Evolutionary conservation across 106 monocot genomes (phyloP), one percentile per base, ranked within the genome.

Genomic region (Amphibolis antarctica): DNA sequence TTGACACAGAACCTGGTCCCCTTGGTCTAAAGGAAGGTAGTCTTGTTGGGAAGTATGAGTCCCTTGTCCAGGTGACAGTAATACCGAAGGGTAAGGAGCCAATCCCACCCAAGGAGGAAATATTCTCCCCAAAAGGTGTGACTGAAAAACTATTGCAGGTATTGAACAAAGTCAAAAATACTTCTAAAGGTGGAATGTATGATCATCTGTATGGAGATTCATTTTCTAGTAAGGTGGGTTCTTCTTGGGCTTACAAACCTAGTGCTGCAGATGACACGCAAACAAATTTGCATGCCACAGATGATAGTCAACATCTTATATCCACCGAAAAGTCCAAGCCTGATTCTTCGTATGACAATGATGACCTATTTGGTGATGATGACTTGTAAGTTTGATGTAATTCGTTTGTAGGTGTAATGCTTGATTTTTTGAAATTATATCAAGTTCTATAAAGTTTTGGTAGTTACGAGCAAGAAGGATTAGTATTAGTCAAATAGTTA

Each of bases 31-130:
- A 90, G 65, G 96, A 98, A 71, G 96, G 96, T 18, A 98, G 90
- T 79, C 82, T 98, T 65, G 90, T 98, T 61, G 96, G 90, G 0
- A 98, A 98, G 56, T 98, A 98, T 46, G 96, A 98, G 69, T 98
- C 90, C 58, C 82, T 98, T 48, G 85, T 98, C 5, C 96, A 98
- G 44, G 69, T 82, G 30, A 90, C 82, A 23, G 77, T 98, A 7
- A 87, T 98, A 59, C 96, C 90, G 18, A 98, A 90, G 70, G 96
- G 96, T 31, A 86, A 98, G 78, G 90, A 98, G 50, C 81, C 80
- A 22, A 56, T 52, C 26, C 47, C 66, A 23, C 66, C 62, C 51
- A 84, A 74, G 45, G 84, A 75, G 55, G 75, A 69, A 36, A 59
- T 57, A 4, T 12, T 70, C 10, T 80, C 85, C 9, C 72, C 80